Base-by-base conservation (phyloP, 495 filamentous ascomycete species). In the Clavariopsis aquatica region DNA sequence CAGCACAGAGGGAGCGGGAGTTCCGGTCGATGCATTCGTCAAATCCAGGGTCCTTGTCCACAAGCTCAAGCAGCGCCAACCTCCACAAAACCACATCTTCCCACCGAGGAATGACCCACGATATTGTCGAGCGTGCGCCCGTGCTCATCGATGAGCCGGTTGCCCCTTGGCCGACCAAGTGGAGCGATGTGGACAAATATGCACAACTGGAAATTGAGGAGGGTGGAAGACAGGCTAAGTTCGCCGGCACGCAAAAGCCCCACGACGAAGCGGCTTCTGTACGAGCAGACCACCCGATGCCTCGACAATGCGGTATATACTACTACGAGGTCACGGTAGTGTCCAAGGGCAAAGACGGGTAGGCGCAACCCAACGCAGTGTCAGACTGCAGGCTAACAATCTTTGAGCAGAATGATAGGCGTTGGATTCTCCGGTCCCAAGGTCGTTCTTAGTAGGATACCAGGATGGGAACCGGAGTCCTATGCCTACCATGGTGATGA, bases 401-500 rank as follows among this genome's bases (percentile, higher is more conserved):
- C 38, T 46, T 57, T 51, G 68, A 67, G 68, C 43, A 57, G 88
- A 41, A 87, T 89, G 71, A 94, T 98, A 65, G 92, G 87, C 22
- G 86, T 99, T 64, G 94, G 94, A 9, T 96, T 99, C 73, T 90
- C 89, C 1, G 84, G 83, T 29, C 80, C 82, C 58, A 89, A 84
- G 57, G 91, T 90, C 12, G 83, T 85, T 0, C 81, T 96, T n/a
- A 85, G 87, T 64, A 81, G 92, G 67, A 83, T 96, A 28, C 92
- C 93, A 0, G 94, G 94, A 23, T 98, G 93, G 94, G 94, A 99
- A 71, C 85, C 86, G 22, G 92, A 96, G 45, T 96, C 92, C 1
- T 99, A 91, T 91, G 94, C 90, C 36, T 99, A 96, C 72, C 94
- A 99, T 71, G 93, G 94, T 24, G 95, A 99, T 73, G 94, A 99